A percentile compares a stretch with the other conserved stretches of the same genome.
Evolutionary conservation across 257 asterid species (phyloP).

Genomic region (Hygrophila difformis): DNA sequence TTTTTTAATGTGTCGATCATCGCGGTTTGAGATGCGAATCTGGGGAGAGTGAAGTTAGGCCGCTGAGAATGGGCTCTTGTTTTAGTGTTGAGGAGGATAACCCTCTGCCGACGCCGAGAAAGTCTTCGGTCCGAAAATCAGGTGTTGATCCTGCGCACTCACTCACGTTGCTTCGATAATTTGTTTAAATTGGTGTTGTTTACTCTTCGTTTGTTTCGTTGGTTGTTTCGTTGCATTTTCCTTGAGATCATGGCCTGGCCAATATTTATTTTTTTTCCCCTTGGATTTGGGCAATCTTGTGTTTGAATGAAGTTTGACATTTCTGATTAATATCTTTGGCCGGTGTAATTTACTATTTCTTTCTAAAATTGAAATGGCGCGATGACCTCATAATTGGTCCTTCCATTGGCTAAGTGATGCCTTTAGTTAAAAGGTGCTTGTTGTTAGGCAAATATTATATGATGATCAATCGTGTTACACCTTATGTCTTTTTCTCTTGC

Average conservation of each 20-base stretch:
- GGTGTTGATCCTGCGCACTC: slow-evolving; percentile 14
- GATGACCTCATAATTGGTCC: too few relatives aligned
- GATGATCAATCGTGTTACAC: too few relatives aligned
- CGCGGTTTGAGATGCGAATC: slow-evolving; percentile 36
- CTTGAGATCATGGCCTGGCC: not conserved
- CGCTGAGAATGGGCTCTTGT: slow-evolving; percentile 66
- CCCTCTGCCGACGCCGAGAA: slow-evolving; percentile 22
- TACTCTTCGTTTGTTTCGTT: not conserved
- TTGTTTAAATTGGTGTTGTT: slow-evolving; percentile 6
- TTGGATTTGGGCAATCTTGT: too few relatives aligned
- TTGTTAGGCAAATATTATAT: too few relatives aligned
- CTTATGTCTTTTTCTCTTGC: too few relatives aligned
- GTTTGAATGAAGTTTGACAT: too few relatives aligned
- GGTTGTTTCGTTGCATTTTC: not conserved
- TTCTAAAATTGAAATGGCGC: too few relatives aligned
- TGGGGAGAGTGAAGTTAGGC: slow-evolving; percentile 16
- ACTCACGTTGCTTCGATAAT: not conserved
- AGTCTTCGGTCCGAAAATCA: slow-evolving; percentile 23
- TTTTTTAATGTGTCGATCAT: slow-evolving; percentile 12
- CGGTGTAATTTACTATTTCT: too few relatives aligned
- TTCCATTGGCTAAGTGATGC: too few relatives aligned
- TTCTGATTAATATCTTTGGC: too few relatives aligned
- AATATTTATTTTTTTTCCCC: too few relatives aligned
- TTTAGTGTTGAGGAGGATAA: slow-evolving; percentile 56
- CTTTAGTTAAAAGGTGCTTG: too few relatives aligned